These are phyloP conservation scores for Pulveroboletus sp. DNA, from an alignment of 768 basidiomycete genomes.

Conservation along the genomic window DNA sequence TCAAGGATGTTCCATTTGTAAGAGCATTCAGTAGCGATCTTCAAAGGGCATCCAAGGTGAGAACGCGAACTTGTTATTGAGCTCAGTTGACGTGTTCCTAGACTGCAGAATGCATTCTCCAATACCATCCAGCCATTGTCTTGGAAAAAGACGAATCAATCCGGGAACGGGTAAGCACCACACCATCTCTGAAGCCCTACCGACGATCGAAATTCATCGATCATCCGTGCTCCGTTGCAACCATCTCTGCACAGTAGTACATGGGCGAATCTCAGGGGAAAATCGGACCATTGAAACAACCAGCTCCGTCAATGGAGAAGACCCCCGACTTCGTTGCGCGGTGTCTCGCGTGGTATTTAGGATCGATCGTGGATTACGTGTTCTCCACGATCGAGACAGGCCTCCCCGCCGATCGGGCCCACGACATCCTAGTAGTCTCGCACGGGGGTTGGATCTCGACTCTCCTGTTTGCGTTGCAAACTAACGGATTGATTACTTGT, in stretches of 20 bases:
- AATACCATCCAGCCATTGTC: slow-evolving; percentile 44
- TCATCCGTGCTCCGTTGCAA: background rate
- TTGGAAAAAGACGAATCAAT: slow-evolving; percentile 46
- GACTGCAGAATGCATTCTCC: slow-evolving; percentile 67
- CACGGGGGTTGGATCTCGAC: slow-evolving; percentile 64
- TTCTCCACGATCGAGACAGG: slow-evolving; percentile 14
- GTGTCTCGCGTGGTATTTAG: slow-evolving; percentile 60
- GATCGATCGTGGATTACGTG: slow-evolving; percentile 36
- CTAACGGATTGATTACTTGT: slow-evolving; percentile 36
- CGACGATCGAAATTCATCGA: background rate
- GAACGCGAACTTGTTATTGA: slow-evolving; percentile 2
- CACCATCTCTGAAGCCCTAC: too few species aligned
- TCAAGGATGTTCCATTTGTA: slow-evolving; percentile 53
- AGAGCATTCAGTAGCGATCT: slow-evolving; percentile 72
- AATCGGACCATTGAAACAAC: slow-evolving; percentile 9
- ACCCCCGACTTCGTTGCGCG: slow-evolving; percentile 43
- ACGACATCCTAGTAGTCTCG: slow-evolving; percentile 52
- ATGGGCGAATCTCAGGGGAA: slow-evolving; percentile 62
- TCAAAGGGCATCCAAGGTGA: slow-evolving; percentile 60
- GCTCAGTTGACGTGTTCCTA: slow-evolving; percentile 21
- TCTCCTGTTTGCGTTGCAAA: slow-evolving; percentile 47
- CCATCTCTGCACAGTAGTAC: slow-evolving; percentile 39
- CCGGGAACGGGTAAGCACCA: slow-evolving; percentile 57
- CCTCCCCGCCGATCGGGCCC: slow-evolving; percentile 29
- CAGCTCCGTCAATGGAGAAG: slow-evolving; percentile 25